These are phyloP conservation scores for Triglochin maritima DNA, from an alignment of 106 monocot genomes.

Conservation along the genomic window DNA sequence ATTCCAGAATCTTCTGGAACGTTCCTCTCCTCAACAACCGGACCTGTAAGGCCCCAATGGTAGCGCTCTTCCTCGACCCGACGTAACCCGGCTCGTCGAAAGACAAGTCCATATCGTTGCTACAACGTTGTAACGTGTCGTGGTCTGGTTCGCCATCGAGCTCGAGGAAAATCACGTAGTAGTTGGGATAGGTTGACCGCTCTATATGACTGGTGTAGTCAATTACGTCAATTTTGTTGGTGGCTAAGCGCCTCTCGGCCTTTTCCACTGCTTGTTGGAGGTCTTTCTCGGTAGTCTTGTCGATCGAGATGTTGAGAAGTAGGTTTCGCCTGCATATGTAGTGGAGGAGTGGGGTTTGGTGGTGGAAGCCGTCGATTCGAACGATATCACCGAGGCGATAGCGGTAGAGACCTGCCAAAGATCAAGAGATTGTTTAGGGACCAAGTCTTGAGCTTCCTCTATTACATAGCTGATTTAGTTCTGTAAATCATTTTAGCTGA, in stretches of 20 bases:
- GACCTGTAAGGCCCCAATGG: slow-evolving; percentile 5
- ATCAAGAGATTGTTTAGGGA: not conserved
- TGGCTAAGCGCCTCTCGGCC: slow-evolving; percentile 35
- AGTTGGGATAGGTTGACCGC: slow-evolving; percentile 36
- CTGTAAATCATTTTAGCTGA: no score
- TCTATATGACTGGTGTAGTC: slow-evolving; percentile 65
- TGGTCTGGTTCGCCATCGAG: slow-evolving; percentile 32
- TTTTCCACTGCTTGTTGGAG: slow-evolving; percentile 49
- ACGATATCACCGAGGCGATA: slow-evolving; percentile 34
- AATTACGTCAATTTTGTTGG: slow-evolving; percentile 42
- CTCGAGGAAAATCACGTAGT: slow-evolving; percentile 75
- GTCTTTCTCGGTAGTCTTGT: slow-evolving; percentile 83
- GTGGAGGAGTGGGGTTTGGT: slow-evolving; percentile 19
- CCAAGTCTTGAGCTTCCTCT: no score
- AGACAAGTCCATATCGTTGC: slow-evolving; percentile 3
- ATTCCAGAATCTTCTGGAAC: slow-evolving; percentile 8
- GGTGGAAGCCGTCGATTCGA: slow-evolving; percentile 24
- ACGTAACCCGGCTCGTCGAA: slow-evolving; percentile 10
- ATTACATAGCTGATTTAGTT: no score
- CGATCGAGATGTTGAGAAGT: slow-evolving; percentile 56
- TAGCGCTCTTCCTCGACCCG: slow-evolving; percentile 2
- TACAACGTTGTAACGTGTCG: slow-evolving; percentile 41
- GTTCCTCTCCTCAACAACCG: slow-evolving; percentile 8
- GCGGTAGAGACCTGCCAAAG: slow-evolving; percentile 27
- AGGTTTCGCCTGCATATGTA: slow-evolving; percentile 40